Conservation (phyloP, 1,284 basidiomycete genomes). For the Trametes hirsuta region DNA sequence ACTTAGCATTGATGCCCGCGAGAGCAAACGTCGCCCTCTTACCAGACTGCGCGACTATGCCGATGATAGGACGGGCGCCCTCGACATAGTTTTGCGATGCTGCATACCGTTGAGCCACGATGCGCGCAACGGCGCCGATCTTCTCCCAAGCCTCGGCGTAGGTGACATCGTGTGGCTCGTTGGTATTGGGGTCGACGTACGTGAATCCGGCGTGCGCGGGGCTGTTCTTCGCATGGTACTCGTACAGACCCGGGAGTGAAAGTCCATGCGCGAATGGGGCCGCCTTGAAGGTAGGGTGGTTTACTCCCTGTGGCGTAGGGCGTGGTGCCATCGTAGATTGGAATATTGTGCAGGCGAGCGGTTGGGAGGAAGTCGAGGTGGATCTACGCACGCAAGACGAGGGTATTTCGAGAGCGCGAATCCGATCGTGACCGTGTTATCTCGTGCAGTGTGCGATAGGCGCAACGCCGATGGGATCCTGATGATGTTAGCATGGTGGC, state of each 20-base stretch:
- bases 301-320: slow-evolving; percentile 8
- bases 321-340: not conserved
- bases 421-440: not conserved
- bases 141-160: slow-evolving; percentile 11
- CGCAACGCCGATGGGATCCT: not conserved
- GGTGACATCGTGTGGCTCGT: not conserved
- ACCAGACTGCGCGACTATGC: slow-evolving; percentile 10
- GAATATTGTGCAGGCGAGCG: not conserved
- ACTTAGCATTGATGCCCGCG: not conserved
- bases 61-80: slow-evolving; percentile 5
- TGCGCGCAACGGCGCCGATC: not conserved
- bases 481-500: not conserved
- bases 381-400: not conserved
- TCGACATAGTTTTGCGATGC: not conserved
- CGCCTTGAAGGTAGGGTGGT: slow-evolving; percentile 9
- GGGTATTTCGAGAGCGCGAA: not conserved
- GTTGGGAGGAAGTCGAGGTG: not conserved
- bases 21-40: not conserved
- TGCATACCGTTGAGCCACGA: not conserved
- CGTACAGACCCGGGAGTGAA: slow-evolving; percentile 24
- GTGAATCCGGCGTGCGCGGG: slow-evolving; percentile 27
- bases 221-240: slow-evolving; percentile 23
- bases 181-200: slow-evolving; percentile 16
- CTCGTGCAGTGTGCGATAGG: not conserved
- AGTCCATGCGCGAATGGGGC: slow-evolving; percentile 11